phyloP scores from a whole-genome alignment of 2,329 filamentous ascomycete species.

The Colletotrichum filicis region DNA sequence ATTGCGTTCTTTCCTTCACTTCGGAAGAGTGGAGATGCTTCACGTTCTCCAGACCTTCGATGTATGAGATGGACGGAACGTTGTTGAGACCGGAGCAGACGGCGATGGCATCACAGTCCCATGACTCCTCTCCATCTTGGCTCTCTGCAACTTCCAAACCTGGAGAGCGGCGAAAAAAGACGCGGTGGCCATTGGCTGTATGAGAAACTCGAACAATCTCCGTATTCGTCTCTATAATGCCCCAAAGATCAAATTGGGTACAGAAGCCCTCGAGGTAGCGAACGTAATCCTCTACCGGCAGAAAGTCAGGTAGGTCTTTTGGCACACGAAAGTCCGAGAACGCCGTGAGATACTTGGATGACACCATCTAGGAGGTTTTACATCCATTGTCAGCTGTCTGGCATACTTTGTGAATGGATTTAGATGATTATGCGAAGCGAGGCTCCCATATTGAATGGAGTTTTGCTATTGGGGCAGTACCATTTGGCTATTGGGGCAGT shows the following conservation, averaged over 20 bases:
- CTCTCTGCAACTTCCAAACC: slow-evolving; percentile 1
- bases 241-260: slow-evolving; percentile 49
- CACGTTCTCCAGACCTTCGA: slow-evolving; percentile 51
- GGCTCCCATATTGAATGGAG: background rate
- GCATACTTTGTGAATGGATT: too few species aligned
- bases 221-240: slow-evolving; percentile 48
- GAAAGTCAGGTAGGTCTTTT: slow-evolving; percentile 54
- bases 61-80: slow-evolving; percentile 49
- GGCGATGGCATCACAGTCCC: slow-evolving; percentile 57
- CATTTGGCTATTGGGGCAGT: too few species aligned
- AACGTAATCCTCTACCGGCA: slow-evolving; percentile 52
- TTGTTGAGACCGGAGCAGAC: slow-evolving; percentile 58
- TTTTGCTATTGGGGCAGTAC: too few species aligned
- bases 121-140: slow-evolving; percentile 24
- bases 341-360: slow-evolving; percentile 60
- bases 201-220: slow-evolving; percentile 44
- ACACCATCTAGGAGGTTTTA: slow-evolving; percentile 50
- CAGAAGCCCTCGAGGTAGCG: slow-evolving; percentile 55
- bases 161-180: slow-evolving; percentile 1
- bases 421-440: too few species aligned
- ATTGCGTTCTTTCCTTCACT: slow-evolving; percentile 54
- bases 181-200: background rate
- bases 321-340: slow-evolving; percentile 61
- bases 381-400: background rate
- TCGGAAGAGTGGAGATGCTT: slow-evolving; percentile 53